These are phyloP conservation scores for Pythium sukuiense DNA, from an alignment of 352 stramenopile genomes.

Conservation along the genomic window DNA sequence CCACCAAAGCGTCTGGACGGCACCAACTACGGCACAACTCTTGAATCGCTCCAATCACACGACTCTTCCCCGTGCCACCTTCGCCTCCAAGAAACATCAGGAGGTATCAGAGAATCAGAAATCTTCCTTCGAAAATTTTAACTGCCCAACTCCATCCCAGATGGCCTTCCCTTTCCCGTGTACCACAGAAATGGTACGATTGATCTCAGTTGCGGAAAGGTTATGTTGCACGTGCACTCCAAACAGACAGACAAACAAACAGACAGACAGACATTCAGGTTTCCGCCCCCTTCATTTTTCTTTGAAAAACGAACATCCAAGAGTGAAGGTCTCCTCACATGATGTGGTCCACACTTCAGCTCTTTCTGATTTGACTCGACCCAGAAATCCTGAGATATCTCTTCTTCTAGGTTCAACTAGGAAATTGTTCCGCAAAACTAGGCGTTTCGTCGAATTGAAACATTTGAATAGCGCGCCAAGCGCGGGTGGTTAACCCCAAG, in stretches of 20 bases:
- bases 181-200: background rate
- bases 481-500: conserved; percentile 10
- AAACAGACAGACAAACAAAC: background rate
- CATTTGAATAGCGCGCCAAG: conserved; percentile 25
- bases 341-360: conserved; percentile 10
- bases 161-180: background rate
- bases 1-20: no score
- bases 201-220: background rate
- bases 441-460: conserved; percentile 17
- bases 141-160: background rate
- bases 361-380: background rate
- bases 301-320: no score
- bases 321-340: conserved; percentile 12
- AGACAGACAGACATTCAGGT: no score
- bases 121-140: no score
- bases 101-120: background rate
- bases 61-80: no score
- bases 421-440: conserved; percentile 8
- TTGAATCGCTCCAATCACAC: no score
- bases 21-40: no score
- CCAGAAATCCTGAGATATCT: conserved; percentile 20
- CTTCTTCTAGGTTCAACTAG: conserved; percentile 22
- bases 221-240: background rate
- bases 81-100: no score
- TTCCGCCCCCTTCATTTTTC: no score